Base-by-base conservation (phyloP, 129 eudicot genomes). In the Artemisia tridentata region DNA sequence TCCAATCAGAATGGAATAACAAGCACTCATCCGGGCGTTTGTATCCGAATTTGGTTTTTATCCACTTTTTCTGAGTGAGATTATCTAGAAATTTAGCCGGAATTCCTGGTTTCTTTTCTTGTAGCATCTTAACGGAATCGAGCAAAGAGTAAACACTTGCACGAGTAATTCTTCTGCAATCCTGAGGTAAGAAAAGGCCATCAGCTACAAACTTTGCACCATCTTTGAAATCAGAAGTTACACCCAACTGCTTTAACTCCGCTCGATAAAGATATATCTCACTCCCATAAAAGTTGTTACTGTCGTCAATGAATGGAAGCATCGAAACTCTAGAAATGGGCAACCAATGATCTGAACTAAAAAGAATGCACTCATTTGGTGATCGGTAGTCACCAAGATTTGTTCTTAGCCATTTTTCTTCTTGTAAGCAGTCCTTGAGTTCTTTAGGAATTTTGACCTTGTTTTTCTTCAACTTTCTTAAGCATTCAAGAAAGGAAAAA, bases 271-370 rank as follows among this genome's bases (percentile, higher is more conserved):
- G 72, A 20, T 57, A 52, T 11, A 86, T 83, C 31, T 14, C 57
- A 7, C 41, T 55, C 5, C 91, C 88, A 11, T 83, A 83, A 29
- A 45, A 76, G 5, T 64, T 72, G 10, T 80, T 76, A 17, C 69
- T 68, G 29, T 83, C 91, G 66, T 83, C 91, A 66, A 83, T 78
- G 68, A 83, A 86, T 2, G 88, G 91, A 67, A 86, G 85, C 5
- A 46, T 45, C 12, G 80, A 67, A 16, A 86, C 81, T 20, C 49
- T 54, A 52, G 84, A 75, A 62, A 83, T 64, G 3, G 82, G 46
- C 17, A 71, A 64, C 91, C 91, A 86, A 67, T 38, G 45, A 38
- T 62, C 75, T 5, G 47, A 23, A 43, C 71, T 59, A 63, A 67
- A 83, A 20, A 86, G 79, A 57, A 82, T 72, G 69, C 88, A 86